Evolutionary conservation across 2,329 filamentous ascomycete species (phyloP).

Genomic region (Myriosclerotinia scirpicola): DNA sequence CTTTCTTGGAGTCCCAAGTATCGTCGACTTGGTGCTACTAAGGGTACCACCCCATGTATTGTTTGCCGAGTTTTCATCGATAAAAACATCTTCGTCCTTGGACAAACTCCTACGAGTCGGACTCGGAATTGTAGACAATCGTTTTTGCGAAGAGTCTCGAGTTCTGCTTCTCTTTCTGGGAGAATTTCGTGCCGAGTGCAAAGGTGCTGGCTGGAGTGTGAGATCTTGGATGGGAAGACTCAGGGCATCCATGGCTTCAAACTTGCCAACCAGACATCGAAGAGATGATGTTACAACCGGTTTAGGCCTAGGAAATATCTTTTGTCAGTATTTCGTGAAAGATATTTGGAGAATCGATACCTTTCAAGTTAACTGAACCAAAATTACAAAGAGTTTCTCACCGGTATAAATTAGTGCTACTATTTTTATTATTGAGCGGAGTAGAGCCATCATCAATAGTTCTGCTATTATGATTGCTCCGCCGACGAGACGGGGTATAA

Average conservation of each 20-base stretch:
- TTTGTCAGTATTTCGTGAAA: neutral
- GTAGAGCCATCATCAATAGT: too few species aligned
- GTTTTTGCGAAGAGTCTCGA: conserved; percentile 21
- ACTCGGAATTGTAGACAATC: conserved; percentile 31
- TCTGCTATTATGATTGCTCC: neutral
- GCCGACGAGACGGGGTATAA: neutral
- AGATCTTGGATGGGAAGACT: conserved; percentile 29
- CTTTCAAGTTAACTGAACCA: neutral
- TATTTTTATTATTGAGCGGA: neutral
- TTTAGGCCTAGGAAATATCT: neutral
- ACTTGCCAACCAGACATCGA: conserved; percentile 35
- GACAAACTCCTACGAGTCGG: conserved; percentile 18
- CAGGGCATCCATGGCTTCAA: conserved; percentile 37
- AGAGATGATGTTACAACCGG: conserved; percentile 26
- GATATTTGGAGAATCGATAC: neutral
- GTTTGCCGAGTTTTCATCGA: neutral
- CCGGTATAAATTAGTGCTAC: neutral
- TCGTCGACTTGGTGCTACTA: conserved; percentile 13
- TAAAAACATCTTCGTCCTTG: conserved; percentile 20
- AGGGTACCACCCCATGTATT: neutral
- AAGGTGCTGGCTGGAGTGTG: conserved; percentile 30
- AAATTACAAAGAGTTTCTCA: neutral
- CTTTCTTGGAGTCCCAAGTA: conserved; percentile 1
- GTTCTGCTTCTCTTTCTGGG: conserved; percentile 16
- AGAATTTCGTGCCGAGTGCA: conserved; percentile 25